These are phyloP conservation scores for Diutina catenulata DNA, from an alignment of 1,139 yeast species.

Conservation along the genomic window DNA sequence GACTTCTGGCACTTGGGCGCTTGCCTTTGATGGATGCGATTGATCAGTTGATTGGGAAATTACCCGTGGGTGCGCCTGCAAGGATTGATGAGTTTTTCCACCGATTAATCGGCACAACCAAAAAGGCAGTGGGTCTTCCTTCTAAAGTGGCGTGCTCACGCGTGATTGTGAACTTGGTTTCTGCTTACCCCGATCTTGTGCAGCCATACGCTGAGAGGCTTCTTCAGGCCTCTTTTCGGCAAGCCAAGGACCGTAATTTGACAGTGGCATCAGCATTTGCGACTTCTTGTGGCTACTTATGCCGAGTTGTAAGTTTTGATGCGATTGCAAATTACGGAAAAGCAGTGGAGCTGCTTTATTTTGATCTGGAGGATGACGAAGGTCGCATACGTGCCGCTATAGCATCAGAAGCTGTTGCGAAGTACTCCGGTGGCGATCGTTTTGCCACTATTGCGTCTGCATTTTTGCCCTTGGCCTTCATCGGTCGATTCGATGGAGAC, in stretches of 20 bases:
- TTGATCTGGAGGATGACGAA: constrained; percentile 38
- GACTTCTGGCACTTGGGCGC: constrained; percentile 60
- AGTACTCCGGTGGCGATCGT: constrained; percentile 50
- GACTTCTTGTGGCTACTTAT: constrained; percentile 66
- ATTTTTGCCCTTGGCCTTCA: constrained; percentile 66
- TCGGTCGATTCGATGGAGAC: constrained; percentile 62
- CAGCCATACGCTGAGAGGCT: constrained; percentile 55
- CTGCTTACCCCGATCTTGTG: constrained; percentile 41
- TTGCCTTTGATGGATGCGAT: constrained; percentile 90
- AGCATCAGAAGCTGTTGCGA: constrained; percentile 59
- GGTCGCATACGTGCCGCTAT: constrained; percentile 43
- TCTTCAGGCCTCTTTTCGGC: constrained; percentile 44
- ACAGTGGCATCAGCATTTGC: constrained; percentile 72
- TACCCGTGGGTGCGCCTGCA: not conserved
- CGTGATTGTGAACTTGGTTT: constrained; percentile 53
- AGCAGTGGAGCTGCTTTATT: constrained; percentile 44
- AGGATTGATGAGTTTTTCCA: constrained; percentile 39
- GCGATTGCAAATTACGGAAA: constrained; percentile 43
- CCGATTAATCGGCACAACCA: constrained; percentile 37
- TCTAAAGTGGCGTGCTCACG: constrained; percentile 85
- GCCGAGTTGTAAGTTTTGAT: constrained; percentile 49
- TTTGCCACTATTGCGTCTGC: constrained; percentile 53
- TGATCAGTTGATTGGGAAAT: constrained; percentile 52
- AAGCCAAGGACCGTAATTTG: constrained; percentile 59
- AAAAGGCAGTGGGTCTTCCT: constrained; percentile 76